Evolutionary conservation across 2,329 filamentous ascomycete species (phyloP).

Genomic region (Trichophyton schoenleinii): DNA sequence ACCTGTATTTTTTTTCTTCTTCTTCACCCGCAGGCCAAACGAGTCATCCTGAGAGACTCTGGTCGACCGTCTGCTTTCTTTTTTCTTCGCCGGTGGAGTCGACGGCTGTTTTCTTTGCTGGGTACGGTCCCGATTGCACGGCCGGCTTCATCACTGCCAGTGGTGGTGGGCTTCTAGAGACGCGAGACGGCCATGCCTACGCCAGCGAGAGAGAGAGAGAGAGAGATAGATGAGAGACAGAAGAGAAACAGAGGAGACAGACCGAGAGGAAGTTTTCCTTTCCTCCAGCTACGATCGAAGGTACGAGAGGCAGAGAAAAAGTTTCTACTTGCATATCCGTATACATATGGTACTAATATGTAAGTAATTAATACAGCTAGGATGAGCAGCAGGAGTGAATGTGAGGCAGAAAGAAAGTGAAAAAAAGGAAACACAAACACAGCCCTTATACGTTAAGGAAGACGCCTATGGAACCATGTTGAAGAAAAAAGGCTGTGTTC

Average conservation of each 20-base stretch:
- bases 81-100: background rate
- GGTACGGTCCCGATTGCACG: background rate
- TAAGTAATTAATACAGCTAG: conserved; percentile 2
- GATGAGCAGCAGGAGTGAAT: conserved; percentile 6
- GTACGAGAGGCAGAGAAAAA: background rate
- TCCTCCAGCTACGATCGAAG: background rate
- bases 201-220: conserved; percentile 4
- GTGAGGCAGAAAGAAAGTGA: conserved; percentile 7
- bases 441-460: background rate
- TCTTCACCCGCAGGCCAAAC: background rate
- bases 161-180: background rate
- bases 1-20: background rate
- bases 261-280: conserved; percentile 6
- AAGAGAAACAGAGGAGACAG: conserved; percentile 6
- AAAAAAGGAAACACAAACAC: conserved; percentile 7
- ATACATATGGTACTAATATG: conserved; percentile 3
- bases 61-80: background rate
- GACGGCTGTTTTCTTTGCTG: conserved; percentile 1
- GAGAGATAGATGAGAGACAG: background rate
- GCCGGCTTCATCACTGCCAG: background rate
- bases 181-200: background rate
- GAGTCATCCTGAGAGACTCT: background rate
- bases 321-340: conserved; percentile 1
- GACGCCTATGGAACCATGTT: background rate
- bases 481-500: background rate